phyloP scores from a whole-genome alignment of 805 yeast genomes.

The Pichia deserticola region DNA sequence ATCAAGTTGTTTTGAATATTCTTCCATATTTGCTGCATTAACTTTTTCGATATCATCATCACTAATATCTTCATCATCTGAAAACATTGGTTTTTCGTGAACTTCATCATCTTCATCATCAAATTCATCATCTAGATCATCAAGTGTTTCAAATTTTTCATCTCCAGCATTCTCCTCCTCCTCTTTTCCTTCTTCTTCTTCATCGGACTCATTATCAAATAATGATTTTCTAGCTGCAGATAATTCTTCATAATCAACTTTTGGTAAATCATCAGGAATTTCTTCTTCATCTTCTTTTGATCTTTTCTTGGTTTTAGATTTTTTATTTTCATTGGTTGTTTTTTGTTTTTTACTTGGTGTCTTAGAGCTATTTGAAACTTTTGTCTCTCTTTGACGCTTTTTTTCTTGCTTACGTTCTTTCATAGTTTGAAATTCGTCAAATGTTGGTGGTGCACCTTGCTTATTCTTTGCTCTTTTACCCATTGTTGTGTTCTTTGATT shows the following conservation, averaged over 20 bases:
- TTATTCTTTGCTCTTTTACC: slow-evolving; percentile 91
- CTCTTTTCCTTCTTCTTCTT: slow-evolving; percentile 35
- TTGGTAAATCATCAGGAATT: slow-evolving; percentile 45
- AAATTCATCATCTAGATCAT: slow-evolving; percentile 17
- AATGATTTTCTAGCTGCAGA: slow-evolving; percentile 64
- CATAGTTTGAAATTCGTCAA: slow-evolving; percentile 65
- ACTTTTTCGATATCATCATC: slow-evolving; percentile 60
- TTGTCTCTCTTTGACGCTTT: slow-evolving; percentile 27
- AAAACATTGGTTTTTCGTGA: slow-evolving; percentile 65
- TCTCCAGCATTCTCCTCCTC: slow-evolving; percentile 4
- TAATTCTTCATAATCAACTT: slow-evolving; percentile 61
- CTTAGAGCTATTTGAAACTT: slow-evolving; percentile 17
- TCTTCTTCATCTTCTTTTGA: slow-evolving; percentile 12
- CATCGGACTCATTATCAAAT: slow-evolving; percentile 57
- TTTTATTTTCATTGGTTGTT: slow-evolving; percentile 16
- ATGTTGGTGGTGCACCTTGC: slow-evolving; percentile 86
- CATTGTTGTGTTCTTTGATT: slow-evolving; percentile 36
- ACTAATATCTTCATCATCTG: slow-evolving; percentile 62
- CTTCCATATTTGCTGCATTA: slow-evolving; percentile 80
- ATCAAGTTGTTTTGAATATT: slow-evolving; percentile 60
- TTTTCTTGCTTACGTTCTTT: slow-evolving; percentile 35
- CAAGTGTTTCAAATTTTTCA: slow-evolving; percentile 19
- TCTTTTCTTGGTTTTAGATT: slow-evolving; percentile 16
- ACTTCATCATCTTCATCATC: slow-evolving; percentile 47
- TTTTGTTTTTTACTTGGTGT: slow-evolving; percentile 11